These are phyloP conservation scores for Xeromyces bisporus DNA, from an alignment of 495 filamentous ascomycete genomes.

Conservation along the genomic window DNA sequence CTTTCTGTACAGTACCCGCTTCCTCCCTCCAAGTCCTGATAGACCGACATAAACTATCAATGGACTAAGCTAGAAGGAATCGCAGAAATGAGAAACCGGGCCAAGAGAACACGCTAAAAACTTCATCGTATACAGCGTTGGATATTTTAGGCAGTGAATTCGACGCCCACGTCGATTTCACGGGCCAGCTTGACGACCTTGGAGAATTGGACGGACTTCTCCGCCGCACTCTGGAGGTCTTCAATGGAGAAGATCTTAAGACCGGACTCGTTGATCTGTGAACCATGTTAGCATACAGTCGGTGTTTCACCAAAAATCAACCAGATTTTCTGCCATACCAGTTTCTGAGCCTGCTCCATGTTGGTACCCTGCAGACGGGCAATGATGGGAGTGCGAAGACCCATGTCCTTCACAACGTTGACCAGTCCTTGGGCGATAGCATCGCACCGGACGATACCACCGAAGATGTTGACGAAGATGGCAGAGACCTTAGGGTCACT, in stretches of 20 bases:
- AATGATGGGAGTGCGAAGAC: conserved; percentile 88
- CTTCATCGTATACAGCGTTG: conserved; percentile 24
- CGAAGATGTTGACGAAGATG: conserved; percentile 99
- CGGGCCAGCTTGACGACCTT: conserved; percentile 99
- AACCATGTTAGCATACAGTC: too few relatives aligned
- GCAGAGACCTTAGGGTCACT: conserved; percentile 96
- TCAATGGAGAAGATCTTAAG: conserved; percentile 99
- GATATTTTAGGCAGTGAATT: conserved; percentile 93
- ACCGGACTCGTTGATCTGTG: conserved; percentile 82
- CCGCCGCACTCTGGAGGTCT: conserved; percentile 89
- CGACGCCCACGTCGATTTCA: conserved; percentile 94
- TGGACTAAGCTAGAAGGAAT: too few relatives aligned
- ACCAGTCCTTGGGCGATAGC: conserved; percentile 95
- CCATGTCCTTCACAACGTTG: conserved; percentile 81
- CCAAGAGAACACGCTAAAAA: neutral
- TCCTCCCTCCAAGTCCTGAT: neutral
- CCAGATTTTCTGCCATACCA: conserved; percentile 34
- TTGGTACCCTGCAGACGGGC: conserved; percentile 96
- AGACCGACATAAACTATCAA: neutral
- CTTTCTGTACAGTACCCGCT: too few relatives aligned
- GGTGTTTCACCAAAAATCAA: too few relatives aligned
- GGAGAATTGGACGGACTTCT: conserved; percentile 96
- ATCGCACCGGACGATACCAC: conserved; percentile 95
- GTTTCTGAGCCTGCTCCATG: conserved; percentile 84
- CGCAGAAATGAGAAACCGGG: neutral